Evolutionary conservation across 306 rosid genomes (phyloP).

Genomic region (Alnus glutinosa): DNA sequence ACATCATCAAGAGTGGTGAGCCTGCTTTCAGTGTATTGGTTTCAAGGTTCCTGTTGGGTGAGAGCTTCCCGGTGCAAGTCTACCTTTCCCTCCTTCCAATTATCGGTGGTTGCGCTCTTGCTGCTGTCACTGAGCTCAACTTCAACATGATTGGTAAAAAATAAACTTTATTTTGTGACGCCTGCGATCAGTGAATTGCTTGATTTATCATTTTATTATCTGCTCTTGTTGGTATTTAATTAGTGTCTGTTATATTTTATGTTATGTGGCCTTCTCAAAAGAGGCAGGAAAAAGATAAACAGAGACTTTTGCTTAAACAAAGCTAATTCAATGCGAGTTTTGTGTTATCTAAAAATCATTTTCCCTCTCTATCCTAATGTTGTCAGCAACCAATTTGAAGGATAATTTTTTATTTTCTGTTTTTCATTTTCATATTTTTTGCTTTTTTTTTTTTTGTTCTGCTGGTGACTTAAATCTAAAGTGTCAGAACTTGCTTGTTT

Average conservation of each 20-base stretch:
- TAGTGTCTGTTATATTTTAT: background rate
- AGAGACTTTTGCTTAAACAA: background rate
- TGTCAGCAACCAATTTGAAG: background rate
- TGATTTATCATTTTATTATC: background rate
- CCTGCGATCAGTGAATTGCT: background rate
- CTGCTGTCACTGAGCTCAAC: slow-evolving; percentile 96
- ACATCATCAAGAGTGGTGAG: slow-evolving; percentile 98
- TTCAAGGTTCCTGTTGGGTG: slow-evolving; percentile 86
- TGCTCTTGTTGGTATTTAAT: background rate
- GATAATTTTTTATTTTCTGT: background rate
- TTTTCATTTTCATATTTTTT: background rate
- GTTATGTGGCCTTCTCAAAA: background rate
- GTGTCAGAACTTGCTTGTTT: slow-evolving; percentile 2
- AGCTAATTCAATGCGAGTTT: background rate
- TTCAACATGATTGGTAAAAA: slow-evolving; percentile 90
- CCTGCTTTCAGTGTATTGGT: slow-evolving; percentile 97
- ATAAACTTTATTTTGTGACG: background rate
- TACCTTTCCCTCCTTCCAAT: slow-evolving; percentile 93
- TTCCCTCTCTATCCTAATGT: background rate
- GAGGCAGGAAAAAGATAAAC: background rate
- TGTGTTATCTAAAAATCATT: background rate
- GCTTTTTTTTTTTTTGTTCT: background rate
- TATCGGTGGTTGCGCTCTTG: slow-evolving; percentile 95
- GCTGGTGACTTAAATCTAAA: background rate
- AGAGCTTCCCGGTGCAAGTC: slow-evolving; percentile 74